phyloP scores from a whole-genome alignment of 345 rosid genomes.

The Gossypium anomalum region DNA sequence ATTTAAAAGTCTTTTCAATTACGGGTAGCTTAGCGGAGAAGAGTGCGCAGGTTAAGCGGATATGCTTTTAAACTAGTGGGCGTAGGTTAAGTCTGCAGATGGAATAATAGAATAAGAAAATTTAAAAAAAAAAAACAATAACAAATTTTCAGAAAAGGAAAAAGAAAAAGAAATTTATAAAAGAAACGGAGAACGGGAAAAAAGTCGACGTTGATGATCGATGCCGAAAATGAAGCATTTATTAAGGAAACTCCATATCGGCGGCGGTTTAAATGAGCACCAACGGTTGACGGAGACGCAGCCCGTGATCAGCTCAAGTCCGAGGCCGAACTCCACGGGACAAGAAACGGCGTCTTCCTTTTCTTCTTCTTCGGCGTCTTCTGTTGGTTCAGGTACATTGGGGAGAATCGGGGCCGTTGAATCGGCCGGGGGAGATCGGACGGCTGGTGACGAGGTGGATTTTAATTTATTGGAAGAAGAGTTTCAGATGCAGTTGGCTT shows the following conservation, averaged over 20 bases:
- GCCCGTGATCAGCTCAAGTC: conserved; percentile 40
- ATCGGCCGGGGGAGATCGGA: conserved; percentile 41
- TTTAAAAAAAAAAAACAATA: neutral
- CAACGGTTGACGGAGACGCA: conserved; percentile 42
- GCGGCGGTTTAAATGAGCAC: conserved; percentile 58
- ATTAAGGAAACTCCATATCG: conserved; percentile 87
- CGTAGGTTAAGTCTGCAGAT: conserved; percentile 47
- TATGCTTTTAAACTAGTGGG: conserved; percentile 37
- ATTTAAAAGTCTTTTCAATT: conserved; percentile 38
- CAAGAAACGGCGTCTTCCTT: conserved; percentile 12
- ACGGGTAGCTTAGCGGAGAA: conserved; percentile 54
- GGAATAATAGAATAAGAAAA: neutral
- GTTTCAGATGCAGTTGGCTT: conserved; percentile 89
- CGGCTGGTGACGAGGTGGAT: conserved; percentile 35
- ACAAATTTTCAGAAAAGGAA: neutral
- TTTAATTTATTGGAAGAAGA: conserved; percentile 85
- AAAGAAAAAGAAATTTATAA: neutral
- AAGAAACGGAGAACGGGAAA: neutral
- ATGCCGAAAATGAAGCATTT: conserved; percentile 97
- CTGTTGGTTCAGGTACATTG: conserved; percentile 35
- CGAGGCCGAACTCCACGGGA: conserved; percentile 18
- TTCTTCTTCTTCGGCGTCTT: conserved; percentile 29
- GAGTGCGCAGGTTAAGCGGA: conserved; percentile 76
- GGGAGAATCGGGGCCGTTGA: conserved; percentile 50
- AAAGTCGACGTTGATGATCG: conserved; percentile 56